Conservation (phyloP, 352 stramenopile species). For the Globisporangium paroecandrum region DNA sequence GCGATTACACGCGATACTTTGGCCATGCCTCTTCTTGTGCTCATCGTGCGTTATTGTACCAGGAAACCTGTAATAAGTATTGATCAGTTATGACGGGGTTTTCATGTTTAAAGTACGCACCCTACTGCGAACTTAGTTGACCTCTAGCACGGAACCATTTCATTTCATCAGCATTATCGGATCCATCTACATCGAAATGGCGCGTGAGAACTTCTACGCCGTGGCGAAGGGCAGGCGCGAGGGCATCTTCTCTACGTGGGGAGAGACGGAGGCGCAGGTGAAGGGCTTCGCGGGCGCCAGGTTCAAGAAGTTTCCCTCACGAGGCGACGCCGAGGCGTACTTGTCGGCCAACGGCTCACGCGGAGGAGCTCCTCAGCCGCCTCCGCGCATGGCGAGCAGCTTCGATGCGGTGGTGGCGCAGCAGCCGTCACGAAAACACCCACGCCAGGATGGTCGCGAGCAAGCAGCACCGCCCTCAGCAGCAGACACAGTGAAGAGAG, state of each 20-base stretch:
- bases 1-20: too few relatives aligned
- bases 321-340: slow-evolving; percentile 47
- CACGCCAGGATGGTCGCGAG: background rate
- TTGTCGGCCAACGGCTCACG: slow-evolving; percentile 16
- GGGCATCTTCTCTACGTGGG: slow-evolving; percentile 61
- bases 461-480: slow-evolving; percentile 1
- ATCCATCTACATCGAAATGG: slow-evolving; percentile 19
- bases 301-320: slow-evolving; percentile 68
- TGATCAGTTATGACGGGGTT: too few relatives aligned
- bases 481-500: background rate
- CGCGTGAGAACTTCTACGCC: slow-evolving; percentile 48
- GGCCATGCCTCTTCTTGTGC: too few relatives aligned
- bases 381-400: background rate
- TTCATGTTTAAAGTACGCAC: too few relatives aligned
- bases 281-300: slow-evolving; percentile 44
- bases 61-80: too few relatives aligned
- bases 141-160: too few relatives aligned
- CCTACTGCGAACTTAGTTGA: too few relatives aligned
- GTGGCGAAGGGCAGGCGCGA: slow-evolving; percentile 48
- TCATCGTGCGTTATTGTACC: too few relatives aligned
- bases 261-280: slow-evolving; percentile 40
- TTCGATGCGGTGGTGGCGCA: background rate
- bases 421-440: slow-evolving; percentile 4
- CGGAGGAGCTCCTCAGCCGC: background rate
- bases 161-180: too few relatives aligned